Evolutionary conservation across 306 rosid species (phyloP).

Genomic region (Vicia villosa): DNA sequence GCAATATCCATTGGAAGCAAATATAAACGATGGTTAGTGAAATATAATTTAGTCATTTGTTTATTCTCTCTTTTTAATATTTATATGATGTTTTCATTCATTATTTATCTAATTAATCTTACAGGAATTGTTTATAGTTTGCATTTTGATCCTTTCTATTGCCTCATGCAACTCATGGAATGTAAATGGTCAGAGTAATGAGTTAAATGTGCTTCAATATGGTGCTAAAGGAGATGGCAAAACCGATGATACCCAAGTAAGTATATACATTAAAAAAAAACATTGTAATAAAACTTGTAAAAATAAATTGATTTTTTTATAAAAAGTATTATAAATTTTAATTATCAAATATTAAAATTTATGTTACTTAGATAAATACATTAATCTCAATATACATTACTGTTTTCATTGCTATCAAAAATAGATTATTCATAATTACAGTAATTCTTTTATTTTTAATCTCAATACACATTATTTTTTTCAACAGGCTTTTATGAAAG

Average conservation of each 20-base stretch:
- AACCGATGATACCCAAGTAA: constrained; percentile 35
- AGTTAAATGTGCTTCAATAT: constrained; percentile 33
- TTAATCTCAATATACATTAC: no score
- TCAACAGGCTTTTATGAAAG: constrained; percentile 40
- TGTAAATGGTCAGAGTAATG: not conserved
- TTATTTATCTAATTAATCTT: not conserved
- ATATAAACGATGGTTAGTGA: not conserved
- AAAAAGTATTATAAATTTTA: no score
- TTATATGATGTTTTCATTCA: not conserved
- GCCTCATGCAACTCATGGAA: constrained; percentile 12
- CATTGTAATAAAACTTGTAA: not conserved
- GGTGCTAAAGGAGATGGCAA: constrained; percentile 47
- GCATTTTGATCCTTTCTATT: constrained; percentile 9
- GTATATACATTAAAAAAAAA: not conserved
- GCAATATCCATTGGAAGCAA: not conserved
- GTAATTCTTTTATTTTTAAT: not conserved
- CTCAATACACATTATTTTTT: not conserved
- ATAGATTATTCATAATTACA: not conserved
- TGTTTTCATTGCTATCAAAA: no score
- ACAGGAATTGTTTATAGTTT: constrained; percentile 16
- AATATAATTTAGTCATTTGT: not conserved
- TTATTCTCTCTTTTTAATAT: not conserved
- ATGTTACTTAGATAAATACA: no score
- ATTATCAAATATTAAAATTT: no score
- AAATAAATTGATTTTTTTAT: not conserved